Base-by-base conservation (phyloP, 1,284 basidiomycete genomes). In the Mixia osmundae region DNA sequence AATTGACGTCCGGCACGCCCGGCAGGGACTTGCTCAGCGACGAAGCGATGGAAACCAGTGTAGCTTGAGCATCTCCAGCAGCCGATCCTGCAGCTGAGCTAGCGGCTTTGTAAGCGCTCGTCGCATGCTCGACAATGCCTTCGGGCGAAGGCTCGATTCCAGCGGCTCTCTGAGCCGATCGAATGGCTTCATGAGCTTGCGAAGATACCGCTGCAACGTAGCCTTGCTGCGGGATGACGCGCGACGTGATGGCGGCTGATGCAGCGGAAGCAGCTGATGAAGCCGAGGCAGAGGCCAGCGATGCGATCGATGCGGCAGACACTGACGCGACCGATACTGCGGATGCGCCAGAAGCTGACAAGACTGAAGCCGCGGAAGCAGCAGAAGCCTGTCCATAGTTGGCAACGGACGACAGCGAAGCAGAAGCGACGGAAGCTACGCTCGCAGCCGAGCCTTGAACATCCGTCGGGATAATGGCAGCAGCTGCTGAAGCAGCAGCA, bases 61-160 rank as follows among this genome's bases (percentile, higher is more conserved):
- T n/a, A n/a, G n/a, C n/a, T n/a, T n/a, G n/a, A n/a, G n/a, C n/a
- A n/a, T n/a, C n/a, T n/a, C n/a, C n/a, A n/a, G n/a, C n/a, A n/a
- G n/a, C n/a, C n/a, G n/a, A n/a, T n/a, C n/a, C n/a, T n/a, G n/a
- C n/a, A n/a, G n/a, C n/a, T n/a, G n/a, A n/a, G n/a, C n/a, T n/a
- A n/a, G n/a, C n/a, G n/a, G n/a, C n/a, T n/a, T n/a, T n/a, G n/a
- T n/a, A n/a, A n/a, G n/a, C n/a, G n/a, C n/a, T n/a, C n/a, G n/a
- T n/a, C n/a, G 37, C 37, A 19, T 35, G 37, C 25, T 42, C 36
- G 10, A 33, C 26, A 9, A 42, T 5, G 15, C 32, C 26, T 39
- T 42, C 40, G 14, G 40, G 36, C 12, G 33, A 32, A 2, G 37
- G 30, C 6, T 36, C 31, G 1, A 34, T 24, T 9, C 40, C 40